Evolutionary conservation across 306 rosid species (phyloP).

Genomic region (Styphnolobium japonicum): DNA sequence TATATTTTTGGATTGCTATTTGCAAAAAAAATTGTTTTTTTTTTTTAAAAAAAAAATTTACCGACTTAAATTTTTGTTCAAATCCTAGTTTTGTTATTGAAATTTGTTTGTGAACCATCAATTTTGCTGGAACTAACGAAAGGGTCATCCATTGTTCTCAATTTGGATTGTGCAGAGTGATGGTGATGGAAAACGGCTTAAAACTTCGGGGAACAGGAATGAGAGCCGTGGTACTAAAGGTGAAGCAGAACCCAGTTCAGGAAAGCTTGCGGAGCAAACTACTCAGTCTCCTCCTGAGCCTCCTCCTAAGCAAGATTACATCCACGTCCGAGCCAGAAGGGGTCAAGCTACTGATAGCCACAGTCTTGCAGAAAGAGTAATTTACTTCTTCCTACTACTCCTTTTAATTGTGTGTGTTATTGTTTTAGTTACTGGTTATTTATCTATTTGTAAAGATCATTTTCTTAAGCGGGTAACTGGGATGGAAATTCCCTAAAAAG

Average conservation of each 20-base stretch:
- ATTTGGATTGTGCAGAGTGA: constrained; percentile 49
- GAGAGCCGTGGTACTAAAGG: constrained; percentile 50
- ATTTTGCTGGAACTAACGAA: background rate
- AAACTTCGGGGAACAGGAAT: constrained; percentile 38
- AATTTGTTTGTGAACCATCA: background rate
- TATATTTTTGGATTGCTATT: background rate
- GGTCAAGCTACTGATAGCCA: constrained; percentile 99
- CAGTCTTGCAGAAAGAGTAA: constrained; percentile 91
- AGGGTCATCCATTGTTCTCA: background rate
- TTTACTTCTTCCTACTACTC: background rate
- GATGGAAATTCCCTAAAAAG: background rate
- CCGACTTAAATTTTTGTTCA: background rate
- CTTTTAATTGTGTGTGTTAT: background rate
- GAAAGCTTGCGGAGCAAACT: constrained; percentile 61
- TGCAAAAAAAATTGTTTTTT: background rate
- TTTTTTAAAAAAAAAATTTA: too few relatives aligned
- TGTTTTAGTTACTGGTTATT: background rate
- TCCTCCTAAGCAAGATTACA: constrained; percentile 82
- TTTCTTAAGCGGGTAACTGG: background rate
- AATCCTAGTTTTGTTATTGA: constrained; percentile 1
- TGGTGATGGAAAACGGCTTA: constrained; percentile 58
- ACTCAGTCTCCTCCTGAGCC: constrained; percentile 52
- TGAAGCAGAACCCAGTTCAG: constrained; percentile 67
- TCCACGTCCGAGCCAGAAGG: constrained; percentile 91
- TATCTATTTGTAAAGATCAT: background rate